Evolutionary conservation across 208 protist genomes (phyloP).

Genomic region (Strigomonas culicis): DNA sequence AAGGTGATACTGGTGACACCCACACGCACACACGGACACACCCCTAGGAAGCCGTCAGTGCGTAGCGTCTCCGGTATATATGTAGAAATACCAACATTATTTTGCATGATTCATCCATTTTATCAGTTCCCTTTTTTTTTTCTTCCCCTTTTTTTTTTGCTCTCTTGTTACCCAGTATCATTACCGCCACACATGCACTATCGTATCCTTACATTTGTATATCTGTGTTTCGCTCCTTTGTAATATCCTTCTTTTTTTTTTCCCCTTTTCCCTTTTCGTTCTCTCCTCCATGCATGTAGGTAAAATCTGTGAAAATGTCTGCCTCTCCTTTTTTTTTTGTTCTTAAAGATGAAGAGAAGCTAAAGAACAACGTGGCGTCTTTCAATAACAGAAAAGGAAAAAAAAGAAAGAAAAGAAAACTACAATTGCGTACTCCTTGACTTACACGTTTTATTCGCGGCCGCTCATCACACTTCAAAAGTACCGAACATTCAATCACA

Average conservation of each 20-base stretch:
- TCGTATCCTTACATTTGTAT: background rate
- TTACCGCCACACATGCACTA: no score
- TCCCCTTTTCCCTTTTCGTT: conserved; percentile 9
- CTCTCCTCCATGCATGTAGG: background rate
- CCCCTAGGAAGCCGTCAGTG: background rate
- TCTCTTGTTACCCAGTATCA: background rate
- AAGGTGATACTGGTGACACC: background rate
- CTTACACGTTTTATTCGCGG: no score
- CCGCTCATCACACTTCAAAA: no score
- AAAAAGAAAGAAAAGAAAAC: conserved; percentile 6
- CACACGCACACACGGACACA: background rate
- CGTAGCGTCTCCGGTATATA: no score
- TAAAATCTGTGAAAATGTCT: background rate
- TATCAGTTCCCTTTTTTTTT: background rate
- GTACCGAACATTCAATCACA: no score
- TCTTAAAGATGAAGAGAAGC: conserved; percentile 8
- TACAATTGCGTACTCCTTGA: background rate
- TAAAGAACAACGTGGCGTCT: no score
- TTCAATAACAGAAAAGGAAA: background rate
- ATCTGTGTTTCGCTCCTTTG: background rate
- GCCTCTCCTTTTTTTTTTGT: conserved; percentile 7
- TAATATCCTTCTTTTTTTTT: background rate
- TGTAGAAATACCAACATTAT: conserved; percentile 5
- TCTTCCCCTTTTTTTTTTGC: background rate
- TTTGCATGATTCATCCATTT: background rate